Base-by-base conservation (phyloP, 2,329 filamentous ascomycete species). In the Epichloe amarillans region DNA sequence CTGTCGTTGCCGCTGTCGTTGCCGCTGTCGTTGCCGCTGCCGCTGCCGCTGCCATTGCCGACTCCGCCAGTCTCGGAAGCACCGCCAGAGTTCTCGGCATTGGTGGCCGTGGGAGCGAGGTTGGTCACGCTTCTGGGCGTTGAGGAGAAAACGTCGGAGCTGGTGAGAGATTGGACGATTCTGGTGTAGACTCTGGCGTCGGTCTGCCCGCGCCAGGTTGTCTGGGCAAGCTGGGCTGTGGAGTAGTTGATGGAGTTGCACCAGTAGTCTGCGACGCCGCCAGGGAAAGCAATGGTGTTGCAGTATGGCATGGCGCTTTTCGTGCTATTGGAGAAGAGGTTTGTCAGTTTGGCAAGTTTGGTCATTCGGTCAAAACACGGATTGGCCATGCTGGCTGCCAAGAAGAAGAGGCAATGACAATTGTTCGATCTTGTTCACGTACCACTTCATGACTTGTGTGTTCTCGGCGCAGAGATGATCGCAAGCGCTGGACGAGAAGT, bases 381-480 rank as follows among this genome's bases (percentile, higher is more conserved):
- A 38, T 30, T 10, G 30, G 30, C 30, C 30, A 30, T 30, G 30
- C 4, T 30, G 30, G 10, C 0, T 11, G 30, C 30, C 30, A 30
- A 30, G 30, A 11, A 11, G 10, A 30, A 30, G 30, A 23, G 19
- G 11, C 40, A 15, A 15, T 42, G 17, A 42, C 40, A 12, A 21
- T 42, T 11, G 36, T n/a, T 14, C 14, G 7, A 5, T 21, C 17
- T 21, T 14, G 11, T 35, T 3, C 44, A 43, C 41, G 26, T 61
- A 75, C 73, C 73, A 76, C 60, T 76, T 76, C 38, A 71, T 54
- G 11, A 68, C 73, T 37, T 60, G 64, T 1, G 60, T 61, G 50
- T 75, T 69, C 17, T 63, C 57, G 19, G 62, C 53, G 52, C 73
- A 76, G 11, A 62, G 64, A 46, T 64, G 55, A 50, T 70, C 63